Conservation (phyloP, 2,329 filamentous ascomycete genomes). For the Sodiomyces alkalinus region DNA sequence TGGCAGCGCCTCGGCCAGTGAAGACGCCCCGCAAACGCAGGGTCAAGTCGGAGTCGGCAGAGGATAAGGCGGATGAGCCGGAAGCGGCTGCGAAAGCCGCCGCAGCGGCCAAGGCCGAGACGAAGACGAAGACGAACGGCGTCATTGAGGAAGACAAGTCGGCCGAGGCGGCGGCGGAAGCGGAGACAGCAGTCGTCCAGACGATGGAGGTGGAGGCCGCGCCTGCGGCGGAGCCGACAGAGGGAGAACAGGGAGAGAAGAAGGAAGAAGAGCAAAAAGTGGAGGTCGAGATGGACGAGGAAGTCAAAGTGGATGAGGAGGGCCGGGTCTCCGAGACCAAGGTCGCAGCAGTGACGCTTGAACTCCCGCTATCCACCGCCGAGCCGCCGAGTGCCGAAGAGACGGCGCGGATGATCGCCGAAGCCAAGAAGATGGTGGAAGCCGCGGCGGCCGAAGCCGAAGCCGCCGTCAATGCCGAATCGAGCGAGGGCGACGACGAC, state of each 20-base stretch:
- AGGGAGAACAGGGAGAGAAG: conserved; percentile 46
- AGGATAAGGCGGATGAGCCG: conserved; percentile 14
- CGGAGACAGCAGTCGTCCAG: conserved; percentile 23
- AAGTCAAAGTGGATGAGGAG: conserved; percentile 34
- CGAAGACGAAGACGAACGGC: conserved; percentile 16
- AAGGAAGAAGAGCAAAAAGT: conserved; percentile 44
- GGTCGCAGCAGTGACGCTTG: conserved; percentile 59
- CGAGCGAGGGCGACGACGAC: conserved; percentile 13
- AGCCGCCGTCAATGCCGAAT: conserved; percentile 18
- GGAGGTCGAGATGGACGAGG: conserved; percentile 55
- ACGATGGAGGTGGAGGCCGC: conserved; percentile 33
- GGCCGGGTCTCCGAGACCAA: conserved; percentile 55
- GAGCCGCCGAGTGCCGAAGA: conserved; percentile 63
- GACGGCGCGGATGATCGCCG: conserved; percentile 67
- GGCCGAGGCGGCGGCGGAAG: conserved; percentile 15
- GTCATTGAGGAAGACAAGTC: conserved; percentile 12
- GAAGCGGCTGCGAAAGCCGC: conserved; percentile 1
- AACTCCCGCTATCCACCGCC: conserved; percentile 46
- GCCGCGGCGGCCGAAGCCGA: conserved; percentile 35
- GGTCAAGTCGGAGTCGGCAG: conserved; percentile 23
- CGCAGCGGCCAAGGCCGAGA: conserved; percentile 11
- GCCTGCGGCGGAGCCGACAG: conserved; percentile 32
- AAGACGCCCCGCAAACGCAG: conserved; percentile 40
- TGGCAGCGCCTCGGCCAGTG: conserved; percentile 12
- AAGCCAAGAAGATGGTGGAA: conserved; percentile 79